Evolutionary conservation across 148 eudicot genomes (phyloP).

Genomic region (Rhododendron kiyosumense): DNA sequence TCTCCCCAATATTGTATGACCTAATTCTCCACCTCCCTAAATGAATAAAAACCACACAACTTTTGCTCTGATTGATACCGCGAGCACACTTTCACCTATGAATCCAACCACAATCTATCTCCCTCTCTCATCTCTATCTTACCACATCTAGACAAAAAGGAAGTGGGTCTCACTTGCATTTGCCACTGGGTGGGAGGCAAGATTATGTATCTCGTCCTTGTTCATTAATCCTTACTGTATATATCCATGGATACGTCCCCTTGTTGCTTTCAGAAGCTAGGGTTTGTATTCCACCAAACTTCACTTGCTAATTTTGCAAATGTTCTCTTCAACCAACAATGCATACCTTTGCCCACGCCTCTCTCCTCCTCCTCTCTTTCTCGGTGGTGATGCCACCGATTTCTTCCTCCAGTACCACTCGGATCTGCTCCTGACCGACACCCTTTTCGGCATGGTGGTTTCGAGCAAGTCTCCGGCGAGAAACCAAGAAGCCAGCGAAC

Average conservation of each 20-base stretch:
- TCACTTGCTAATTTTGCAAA: not conserved
- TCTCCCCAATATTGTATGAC: not conserved
- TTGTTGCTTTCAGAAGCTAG: not conserved
- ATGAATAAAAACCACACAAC: not conserved
- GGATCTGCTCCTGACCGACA: not conserved
- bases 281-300: not conserved
- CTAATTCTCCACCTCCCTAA: not conserved
- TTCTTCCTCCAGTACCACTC: not conserved
- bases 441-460: not conserved
- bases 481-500: not conserved
- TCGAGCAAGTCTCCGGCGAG: not conserved
- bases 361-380: not conserved
- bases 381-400: not conserved
- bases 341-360: not conserved
- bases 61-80: not conserved
- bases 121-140: not conserved
- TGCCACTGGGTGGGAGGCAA: not conserved
- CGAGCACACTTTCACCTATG: not conserved
- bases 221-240: not conserved
- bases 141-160: not conserved
- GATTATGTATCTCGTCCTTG: not conserved
- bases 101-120: not conserved
- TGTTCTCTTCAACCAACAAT: slow-evolving; percentile 11
- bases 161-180: not conserved
- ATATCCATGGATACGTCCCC: not conserved